Base-by-base conservation (phyloP, 148 eudicot species). In the Chenopodium suecicum region DNA sequence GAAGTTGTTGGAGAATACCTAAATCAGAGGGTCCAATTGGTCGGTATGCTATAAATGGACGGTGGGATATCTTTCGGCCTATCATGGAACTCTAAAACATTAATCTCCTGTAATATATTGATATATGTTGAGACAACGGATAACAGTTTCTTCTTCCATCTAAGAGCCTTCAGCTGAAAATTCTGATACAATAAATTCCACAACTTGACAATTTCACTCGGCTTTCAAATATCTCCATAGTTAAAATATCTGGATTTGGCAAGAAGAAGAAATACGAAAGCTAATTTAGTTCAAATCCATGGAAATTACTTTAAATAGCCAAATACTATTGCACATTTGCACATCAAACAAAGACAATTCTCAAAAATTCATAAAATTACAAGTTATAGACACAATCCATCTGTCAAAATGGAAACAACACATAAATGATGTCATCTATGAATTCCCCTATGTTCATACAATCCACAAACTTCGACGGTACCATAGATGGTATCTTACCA, bases 1-100 rank as follows among this genome's bases (percentile, higher is more conserved):
- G 99, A 68, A 92, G 81, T 82, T 90, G 90, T 81, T 87, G 87
- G 76, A 96, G 89, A 78, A 90, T 86, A 29, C 82, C 86, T 29
- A 90, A 81, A 85, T 96, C 99, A 67, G 98, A 91, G 65, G 98
- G 91, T 72, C 68, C 81, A 50, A 96, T 88, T 29, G 93, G 93
- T 88, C 99, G 91, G 86, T 92, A 96, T 23, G 85, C 78, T 83
- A 94, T 87, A 64, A 82, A 82, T 46, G 99, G 93, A 76, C 82
- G 89, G 85, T 72, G 86, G 79, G 91, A 79, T 16, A 81, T 73
- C 81, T 86, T 90, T 70, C 88, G 84, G 80, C 90, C 87, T 76
- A 90, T 82, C 98, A 94, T 91, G 78, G 99, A 87, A 81, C 79
- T 78, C 58, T 63, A 60, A 74, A 46, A 82, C 85, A 88, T 89